phyloP scores from a whole-genome alignment of 1,284 basidiomycete species.

The Malassezia dermatis region DNA sequence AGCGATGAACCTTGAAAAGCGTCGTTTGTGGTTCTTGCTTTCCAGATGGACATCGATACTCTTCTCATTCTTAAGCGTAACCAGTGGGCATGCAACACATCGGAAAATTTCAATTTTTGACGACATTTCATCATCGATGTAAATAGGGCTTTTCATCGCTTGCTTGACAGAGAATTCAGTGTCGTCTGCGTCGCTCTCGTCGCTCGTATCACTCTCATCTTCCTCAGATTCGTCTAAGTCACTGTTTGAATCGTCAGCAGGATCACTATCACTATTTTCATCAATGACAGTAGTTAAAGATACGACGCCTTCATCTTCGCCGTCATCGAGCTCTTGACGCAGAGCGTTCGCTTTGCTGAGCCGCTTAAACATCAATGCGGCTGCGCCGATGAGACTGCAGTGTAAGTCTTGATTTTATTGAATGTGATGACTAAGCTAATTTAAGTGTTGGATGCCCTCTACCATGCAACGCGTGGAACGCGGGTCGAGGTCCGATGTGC shows the following conservation, averaged over 20 bases:
- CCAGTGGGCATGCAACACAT: slow-evolving; percentile 11
- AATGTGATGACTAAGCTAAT: slow-evolving; percentile 9
- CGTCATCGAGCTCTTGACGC: background rate
- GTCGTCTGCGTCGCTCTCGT: slow-evolving; percentile 11
- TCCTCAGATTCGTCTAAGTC: background rate
- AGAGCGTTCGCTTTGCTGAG: slow-evolving; percentile 8
- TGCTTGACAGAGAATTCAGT: slow-evolving; percentile 5
- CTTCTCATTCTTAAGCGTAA: slow-evolving; percentile 8
- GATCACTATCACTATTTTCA: slow-evolving; percentile 11
- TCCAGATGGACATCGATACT: slow-evolving; percentile 12
- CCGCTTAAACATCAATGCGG: slow-evolving; percentile 17
- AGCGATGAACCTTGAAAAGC: slow-evolving; percentile 7
- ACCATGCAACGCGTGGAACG: slow-evolving; percentile 1
- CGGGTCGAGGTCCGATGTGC: background rate
- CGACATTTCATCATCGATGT: slow-evolving; percentile 5
- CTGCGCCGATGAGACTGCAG: background rate
- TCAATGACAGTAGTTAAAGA: slow-evolving; percentile 4
- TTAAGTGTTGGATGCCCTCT: background rate
- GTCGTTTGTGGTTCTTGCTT: slow-evolving; percentile 14
- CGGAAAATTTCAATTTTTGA: background rate
- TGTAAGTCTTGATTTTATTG: background rate
- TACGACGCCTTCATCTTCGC: background rate
- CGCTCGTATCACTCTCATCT: slow-evolving; percentile 3
- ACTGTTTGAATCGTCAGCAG: background rate
- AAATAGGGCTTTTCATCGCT: slow-evolving; percentile 11